Conservation (phyloP, 139 green algal species). For the Coelastrella sp. region DNA sequence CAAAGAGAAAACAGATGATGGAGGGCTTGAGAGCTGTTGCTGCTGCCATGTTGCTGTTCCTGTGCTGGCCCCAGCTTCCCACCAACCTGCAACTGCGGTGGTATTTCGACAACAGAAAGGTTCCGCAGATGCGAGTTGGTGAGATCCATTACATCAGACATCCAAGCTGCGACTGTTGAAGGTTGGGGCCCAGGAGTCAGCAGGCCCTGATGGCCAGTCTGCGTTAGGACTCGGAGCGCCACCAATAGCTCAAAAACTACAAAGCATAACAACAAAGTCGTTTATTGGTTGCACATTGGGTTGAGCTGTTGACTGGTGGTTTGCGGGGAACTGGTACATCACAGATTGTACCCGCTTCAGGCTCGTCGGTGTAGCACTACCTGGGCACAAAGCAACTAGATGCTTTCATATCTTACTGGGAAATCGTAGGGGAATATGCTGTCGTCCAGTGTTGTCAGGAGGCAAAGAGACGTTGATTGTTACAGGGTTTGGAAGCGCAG, state of each 20-base stretch:
- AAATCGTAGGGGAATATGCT: neutral
- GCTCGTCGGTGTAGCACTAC: too few relatives aligned
- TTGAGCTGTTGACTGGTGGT: neutral
- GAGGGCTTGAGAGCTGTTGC: neutral
- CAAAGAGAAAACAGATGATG: too few relatives aligned
- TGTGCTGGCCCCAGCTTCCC: neutral
- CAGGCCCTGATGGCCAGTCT: too few relatives aligned
- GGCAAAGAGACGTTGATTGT: neutral
- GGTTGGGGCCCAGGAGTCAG: neutral
- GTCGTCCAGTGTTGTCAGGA: neutral
- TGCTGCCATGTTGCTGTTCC: conserved; percentile 1
- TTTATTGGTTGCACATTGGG: neutral
- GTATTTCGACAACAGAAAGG: conserved; percentile 66
- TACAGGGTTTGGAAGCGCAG: neutral
- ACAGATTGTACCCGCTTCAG: neutral
- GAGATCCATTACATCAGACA: conserved; percentile 54
- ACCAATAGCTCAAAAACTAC: too few relatives aligned
- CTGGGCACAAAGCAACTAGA: neutral
- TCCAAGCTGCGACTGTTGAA: neutral
- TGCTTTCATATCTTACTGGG: neutral
- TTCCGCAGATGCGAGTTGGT: conserved; percentile 79
- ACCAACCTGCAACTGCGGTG: conserved; percentile 58
- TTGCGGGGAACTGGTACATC: neutral
- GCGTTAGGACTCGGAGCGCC: too few relatives aligned
- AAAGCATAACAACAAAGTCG: neutral